Evolutionary conservation across 2,329 filamentous ascomycete genomes (phyloP).

Genomic region (Fulvia fulva): DNA sequence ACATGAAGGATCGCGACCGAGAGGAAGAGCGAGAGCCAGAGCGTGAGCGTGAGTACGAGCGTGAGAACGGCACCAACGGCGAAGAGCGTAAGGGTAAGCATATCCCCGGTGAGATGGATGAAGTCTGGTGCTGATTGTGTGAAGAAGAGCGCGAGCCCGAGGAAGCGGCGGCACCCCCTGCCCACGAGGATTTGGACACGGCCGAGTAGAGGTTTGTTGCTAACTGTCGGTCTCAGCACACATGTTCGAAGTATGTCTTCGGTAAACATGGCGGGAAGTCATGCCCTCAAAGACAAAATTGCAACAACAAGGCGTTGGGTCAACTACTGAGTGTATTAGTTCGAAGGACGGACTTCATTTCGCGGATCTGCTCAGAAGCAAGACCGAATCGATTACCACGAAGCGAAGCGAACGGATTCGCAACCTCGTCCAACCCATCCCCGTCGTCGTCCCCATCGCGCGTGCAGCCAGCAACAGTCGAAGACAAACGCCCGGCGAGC

Average conservation of each 20-base stretch:
- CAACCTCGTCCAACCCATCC: background rate
- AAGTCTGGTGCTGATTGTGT: conserved; percentile 25
- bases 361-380: background rate
- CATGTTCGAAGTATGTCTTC: background rate
- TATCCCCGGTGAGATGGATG: conserved; percentile 4
- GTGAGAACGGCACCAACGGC: conserved; percentile 54
- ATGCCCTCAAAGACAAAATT: background rate
- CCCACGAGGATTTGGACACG: conserved; percentile 92
- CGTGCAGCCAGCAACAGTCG: background rate
- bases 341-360: background rate
- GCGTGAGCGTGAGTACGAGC: conserved; percentile 46
- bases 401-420: conserved; percentile 1
- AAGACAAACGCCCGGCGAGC: background rate
- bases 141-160: conserved; percentile 38
- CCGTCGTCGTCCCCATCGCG: background rate
- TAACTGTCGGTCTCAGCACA: background rate
- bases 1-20: conserved; percentile 43
- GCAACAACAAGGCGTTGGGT: background rate
- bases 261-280: background rate
- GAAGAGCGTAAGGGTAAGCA: conserved; percentile 82
- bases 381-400: background rate
- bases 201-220: conserved; percentile 59
- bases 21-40: conserved; percentile 48
- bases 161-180: conserved; percentile 73
- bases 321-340: conserved; percentile 6